Base-by-base conservation (phyloP, 371 early-diverging fungal species). In the Mucor irregularis region DNA sequence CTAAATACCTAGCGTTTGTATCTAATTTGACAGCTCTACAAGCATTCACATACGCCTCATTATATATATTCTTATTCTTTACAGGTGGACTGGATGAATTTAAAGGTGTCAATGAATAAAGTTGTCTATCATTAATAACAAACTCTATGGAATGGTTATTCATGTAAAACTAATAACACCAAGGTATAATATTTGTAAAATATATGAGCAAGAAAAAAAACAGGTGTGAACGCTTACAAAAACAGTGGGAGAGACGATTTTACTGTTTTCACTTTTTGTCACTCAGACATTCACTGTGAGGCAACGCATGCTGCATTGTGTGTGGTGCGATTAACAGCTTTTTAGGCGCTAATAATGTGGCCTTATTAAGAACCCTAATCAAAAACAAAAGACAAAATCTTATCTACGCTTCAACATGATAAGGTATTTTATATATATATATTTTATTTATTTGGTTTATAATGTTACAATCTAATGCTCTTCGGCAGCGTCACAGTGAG, bases 21-120 rank as follows among this genome's bases (percentile, higher is more conserved):
- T 84, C 85, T 38, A 70, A 64, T 46, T 73, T 66, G 48, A 84
- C 78, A 40, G 85, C 85, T 13, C 69, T 62, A 14, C 74, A 64
- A 8, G 85, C 83, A 10, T 64, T 49, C 1, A 51, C 51, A 48
- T 78, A 84, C 7, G 84, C 80, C 43, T 75, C 76, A 10, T 61
- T 31, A 49, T 84, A 84, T 13, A 80, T 55, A 10, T 49, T 51
- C 39, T 51, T 26, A 13, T 31, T 44, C 16, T 57, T 34, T 31
- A n/a, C n/a, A n/a, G n/a, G n/a, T n/a, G 31, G 45, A 33, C 10
- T 46, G 3, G 62, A 60, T 6, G 67, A 63, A 38, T 58, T 62
- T 31, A 53, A 39, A 24, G 50, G 35, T 5, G 47, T 49, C 16
- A 53, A 22, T 10, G 43, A 24, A 21, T 28, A 40, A 14, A 34